Evolutionary conservation across 805 yeast species (phyloP).

Genomic region (Yarrowia deformans): DNA sequence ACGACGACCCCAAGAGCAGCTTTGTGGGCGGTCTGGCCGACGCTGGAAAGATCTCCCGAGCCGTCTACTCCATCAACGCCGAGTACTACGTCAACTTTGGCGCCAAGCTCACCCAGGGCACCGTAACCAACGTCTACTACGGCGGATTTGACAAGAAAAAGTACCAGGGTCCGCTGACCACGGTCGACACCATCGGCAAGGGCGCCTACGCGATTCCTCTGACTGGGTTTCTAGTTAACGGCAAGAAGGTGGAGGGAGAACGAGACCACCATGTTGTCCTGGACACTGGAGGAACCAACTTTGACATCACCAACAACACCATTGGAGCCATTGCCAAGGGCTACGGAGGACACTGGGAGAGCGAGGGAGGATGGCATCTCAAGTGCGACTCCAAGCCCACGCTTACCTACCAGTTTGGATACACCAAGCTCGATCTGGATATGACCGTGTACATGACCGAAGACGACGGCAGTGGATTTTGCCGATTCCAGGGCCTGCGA

Average conservation of each 20-base stretch:
- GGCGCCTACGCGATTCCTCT: neutral
- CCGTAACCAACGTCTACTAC: slow-evolving; percentile 3
- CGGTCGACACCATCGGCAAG: neutral
- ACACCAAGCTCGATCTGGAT: neutral
- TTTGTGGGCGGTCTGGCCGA: slow-evolving; percentile 7
- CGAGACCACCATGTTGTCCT: neutral
- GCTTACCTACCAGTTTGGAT: slow-evolving; percentile 17
- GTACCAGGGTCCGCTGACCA: slow-evolving; percentile 19
- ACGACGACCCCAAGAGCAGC: neutral
- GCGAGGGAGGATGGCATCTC: neutral
- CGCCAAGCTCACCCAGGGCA: neutral
- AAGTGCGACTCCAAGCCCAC: slow-evolving; percentile 1
- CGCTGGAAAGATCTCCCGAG: neutral
- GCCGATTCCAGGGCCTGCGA: neutral
- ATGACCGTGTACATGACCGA: neutral
- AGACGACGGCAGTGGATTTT: neutral
- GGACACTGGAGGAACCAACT: neutral
- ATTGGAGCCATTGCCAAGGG: neutral
- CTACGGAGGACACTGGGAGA: neutral
- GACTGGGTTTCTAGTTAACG: neutral
- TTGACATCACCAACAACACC: slow-evolving; percentile 7
- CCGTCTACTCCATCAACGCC: neutral
- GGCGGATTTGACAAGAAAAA: slow-evolving; percentile 3
- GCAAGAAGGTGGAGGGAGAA: neutral
- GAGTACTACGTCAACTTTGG: neutral